Evolutionary conservation across 768 basidiomycete species (phyloP).

Genomic region (Suillus discolor): DNA sequence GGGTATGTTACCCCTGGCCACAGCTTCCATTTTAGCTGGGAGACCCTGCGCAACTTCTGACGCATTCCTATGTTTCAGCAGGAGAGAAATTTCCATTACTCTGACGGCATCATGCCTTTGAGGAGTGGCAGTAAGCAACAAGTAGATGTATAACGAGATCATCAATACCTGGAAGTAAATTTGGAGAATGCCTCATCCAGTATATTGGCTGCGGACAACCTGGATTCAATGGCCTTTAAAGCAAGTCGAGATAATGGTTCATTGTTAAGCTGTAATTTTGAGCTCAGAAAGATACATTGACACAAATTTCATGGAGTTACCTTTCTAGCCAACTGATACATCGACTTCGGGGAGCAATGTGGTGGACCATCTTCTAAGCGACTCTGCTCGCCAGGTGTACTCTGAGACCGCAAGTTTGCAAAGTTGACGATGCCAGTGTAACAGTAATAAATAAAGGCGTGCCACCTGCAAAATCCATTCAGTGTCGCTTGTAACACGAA

Average conservation of each 20-base stretch:
- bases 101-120: conserved; percentile 9
- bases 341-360: conserved; percentile 27
- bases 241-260: conserved; percentile 8
- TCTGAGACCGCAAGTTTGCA: conserved; percentile 9
- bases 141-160: no score
- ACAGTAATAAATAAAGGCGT: conserved; percentile 12
- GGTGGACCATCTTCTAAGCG: conserved; percentile 1
- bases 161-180: conserved; percentile 12
- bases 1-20: conserved; percentile 10
- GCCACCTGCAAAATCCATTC: conserved; percentile 6
- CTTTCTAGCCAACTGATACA: conserved; percentile 27
- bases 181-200: conserved; percentile 15
- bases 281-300: not conserved
- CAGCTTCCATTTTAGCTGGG: conserved; percentile 7
- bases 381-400: not conserved
- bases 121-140: not conserved
- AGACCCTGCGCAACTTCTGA: conserved; percentile 8
- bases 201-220: conserved; percentile 10
- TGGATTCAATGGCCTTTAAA: conserved; percentile 5
- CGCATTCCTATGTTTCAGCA: conserved; percentile 4
- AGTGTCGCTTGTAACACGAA: not conserved
- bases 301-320: conserved; percentile 6
- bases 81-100: conserved; percentile 9
- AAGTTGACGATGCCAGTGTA: conserved; percentile 13
- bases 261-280: conserved; percentile 4